Conservation (phyloP, 164 flowering plant species). For the Liquidambar formosana region DNA sequence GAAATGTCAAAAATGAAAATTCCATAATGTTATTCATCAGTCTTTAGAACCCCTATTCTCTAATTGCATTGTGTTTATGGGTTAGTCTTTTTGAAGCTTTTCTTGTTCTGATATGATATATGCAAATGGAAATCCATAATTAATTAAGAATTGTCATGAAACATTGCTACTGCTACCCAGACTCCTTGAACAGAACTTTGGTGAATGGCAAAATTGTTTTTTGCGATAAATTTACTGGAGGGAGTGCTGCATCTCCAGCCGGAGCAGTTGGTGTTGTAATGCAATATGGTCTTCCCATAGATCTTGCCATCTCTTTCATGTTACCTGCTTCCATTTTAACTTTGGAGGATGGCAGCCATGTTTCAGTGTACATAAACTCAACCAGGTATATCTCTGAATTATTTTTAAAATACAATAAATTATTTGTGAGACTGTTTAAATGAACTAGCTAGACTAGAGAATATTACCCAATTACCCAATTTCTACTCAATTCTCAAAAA, state of each 20-base stretch:
- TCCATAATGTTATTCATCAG: no score
- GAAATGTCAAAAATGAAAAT: no score
- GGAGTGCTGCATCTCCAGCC: background rate
- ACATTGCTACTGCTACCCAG: no score
- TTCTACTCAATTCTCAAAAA: no score
- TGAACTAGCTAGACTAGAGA: no score
- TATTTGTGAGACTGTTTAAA: background rate
- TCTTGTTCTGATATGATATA: constrained; percentile 17
- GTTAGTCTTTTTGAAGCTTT: constrained; percentile 4
- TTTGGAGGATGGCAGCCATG: background rate
- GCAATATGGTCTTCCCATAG: background rate
- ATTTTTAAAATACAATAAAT: no score
- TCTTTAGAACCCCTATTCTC: no score
- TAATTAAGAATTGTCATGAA: no score
- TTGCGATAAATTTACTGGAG: constrained; percentile 12
- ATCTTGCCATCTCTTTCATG: constrained; percentile 3
- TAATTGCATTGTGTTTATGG: constrained; percentile 21
- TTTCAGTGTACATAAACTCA: constrained; percentile 8
- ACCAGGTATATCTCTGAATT: constrained; percentile 1
- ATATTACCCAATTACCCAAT: no score
- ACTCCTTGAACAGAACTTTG: no score
- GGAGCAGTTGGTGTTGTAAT: constrained; percentile 18
- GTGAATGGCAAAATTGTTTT: no score
- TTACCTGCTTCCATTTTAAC: constrained; percentile 8
- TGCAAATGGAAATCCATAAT: no score